Base-by-base conservation (phyloP, 2,329 filamentous ascomycete genomes). In the Verticillium longisporum region DNA sequence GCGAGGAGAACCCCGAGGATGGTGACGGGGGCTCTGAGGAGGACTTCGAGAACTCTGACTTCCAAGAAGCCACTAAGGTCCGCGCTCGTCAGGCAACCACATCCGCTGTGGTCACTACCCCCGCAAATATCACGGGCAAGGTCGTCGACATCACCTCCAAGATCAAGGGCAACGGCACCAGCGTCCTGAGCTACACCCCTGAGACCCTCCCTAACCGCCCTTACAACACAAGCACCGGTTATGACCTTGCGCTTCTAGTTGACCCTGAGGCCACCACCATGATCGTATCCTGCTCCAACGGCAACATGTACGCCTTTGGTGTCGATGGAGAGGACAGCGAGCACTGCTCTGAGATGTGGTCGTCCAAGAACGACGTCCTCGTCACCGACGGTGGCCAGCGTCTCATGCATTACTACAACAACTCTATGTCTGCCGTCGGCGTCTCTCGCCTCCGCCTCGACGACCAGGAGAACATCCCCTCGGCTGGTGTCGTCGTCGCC, bases 341-440 rank as follows among this genome's bases (percentile, higher is more conserved):
- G 1, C 60, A 60, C 50, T 70, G 67, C 64, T 68, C 64, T 58
- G 63, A 63, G 37, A 58, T 68, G 38, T 73, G 69, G 68, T 62
- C 68, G 2, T 61, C 60, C 5, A 61, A 58, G 14, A 59, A 66
- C 0, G 64, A 67, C 11, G 61, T 62, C 6, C 60, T 71, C 11
- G 64, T 68, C 32, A 63, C 57, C 7, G 70, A 71, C 55, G 69
- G 65, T 33, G 61, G 61, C 4, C 58, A 61, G 6, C 63, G 68
- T n/a, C 56, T 70, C 10, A 66, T 74, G 65, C 70, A 74, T 65
- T 74, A 73, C 68, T 74, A 73, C 66, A 63, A 62, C 18, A 65
- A 73, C 61, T 69, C 70, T 59, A 74, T 75, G 71, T 60, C 60
- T 15, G 59, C 54, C 5, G 53, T 68, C 6, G 71, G 72, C n/a